Conservation (phyloP, 1,284 basidiomycete species). For the Sporisorium iseilematis-ciliati region DNA sequence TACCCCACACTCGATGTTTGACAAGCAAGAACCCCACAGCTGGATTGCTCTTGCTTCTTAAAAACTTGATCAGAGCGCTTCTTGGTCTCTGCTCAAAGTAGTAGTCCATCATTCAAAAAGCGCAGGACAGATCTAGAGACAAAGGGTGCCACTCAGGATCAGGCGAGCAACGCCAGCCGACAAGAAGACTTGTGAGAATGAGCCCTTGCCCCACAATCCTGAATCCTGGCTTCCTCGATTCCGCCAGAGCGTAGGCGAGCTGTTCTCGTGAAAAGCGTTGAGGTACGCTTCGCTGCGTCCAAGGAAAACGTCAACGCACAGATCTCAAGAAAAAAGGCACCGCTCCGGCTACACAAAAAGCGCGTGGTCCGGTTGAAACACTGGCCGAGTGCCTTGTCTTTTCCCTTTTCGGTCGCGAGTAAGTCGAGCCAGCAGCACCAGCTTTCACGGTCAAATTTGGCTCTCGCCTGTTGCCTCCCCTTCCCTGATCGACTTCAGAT, state of each 20-base stretch:
- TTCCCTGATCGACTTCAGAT: background rate
- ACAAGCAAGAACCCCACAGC: no score
- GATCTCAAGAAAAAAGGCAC: background rate
- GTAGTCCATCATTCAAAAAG: background rate
- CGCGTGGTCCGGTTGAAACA: background rate
- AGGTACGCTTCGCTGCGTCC: no score
- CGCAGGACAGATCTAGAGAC: background rate
- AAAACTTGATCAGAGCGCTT: no score
- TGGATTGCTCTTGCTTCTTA: no score
- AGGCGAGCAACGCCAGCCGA: constrained; percentile 34
- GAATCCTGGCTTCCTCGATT: background rate
- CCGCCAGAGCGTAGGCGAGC: background rate
- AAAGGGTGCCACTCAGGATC: background rate
- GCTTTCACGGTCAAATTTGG: constrained; percentile 1
- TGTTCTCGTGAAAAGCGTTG: background rate
- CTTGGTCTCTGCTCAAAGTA: no score
- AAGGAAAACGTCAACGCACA: background rate
- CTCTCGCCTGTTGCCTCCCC: no score
- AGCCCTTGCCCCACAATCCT: constrained; percentile 3
- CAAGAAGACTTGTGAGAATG: constrained; percentile 7
- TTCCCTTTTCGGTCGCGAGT: constrained; percentile 2
- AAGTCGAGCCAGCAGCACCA: background rate
- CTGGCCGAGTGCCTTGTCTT: constrained; percentile 1
- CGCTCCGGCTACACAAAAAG: background rate
- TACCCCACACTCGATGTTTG: no score